Percentiles rank a stretch among this genome's conserved stretches.
These are phyloP conservation scores for Tilletia indica DNA, from an alignment of 1,284 basidiomycete genomes.

Conservation along the genomic window DNA sequence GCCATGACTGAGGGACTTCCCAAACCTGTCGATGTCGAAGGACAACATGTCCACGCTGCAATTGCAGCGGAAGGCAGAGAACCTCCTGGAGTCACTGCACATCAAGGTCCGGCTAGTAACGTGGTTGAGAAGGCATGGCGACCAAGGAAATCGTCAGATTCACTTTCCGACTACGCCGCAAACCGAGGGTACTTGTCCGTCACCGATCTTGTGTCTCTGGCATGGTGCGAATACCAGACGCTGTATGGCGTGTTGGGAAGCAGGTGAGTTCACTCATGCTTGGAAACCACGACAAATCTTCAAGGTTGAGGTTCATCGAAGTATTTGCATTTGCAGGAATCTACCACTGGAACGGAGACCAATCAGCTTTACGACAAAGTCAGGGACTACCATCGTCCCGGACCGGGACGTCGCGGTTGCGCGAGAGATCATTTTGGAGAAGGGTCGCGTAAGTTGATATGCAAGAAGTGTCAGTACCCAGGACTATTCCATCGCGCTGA, in stretches of 20 bases:
- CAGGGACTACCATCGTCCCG: conserved; percentile 32
- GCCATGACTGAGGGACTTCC: no score
- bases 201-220: conserved; percentile 46
- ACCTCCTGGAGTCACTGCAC: no score
- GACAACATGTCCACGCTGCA: background rate
- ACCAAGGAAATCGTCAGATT: background rate
- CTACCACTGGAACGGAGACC: conserved; percentile 40
- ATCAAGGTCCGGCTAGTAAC: background rate
- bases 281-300: no score
- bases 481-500: background rate
- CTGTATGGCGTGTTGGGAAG: conserved; percentile 40
- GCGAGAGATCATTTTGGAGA: conserved; percentile 31
- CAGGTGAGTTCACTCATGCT: conserved; percentile 16
- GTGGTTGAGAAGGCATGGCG: background rate
- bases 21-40: background rate
- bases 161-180: background rate
- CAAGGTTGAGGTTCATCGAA: no score
- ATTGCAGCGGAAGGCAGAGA: background rate
- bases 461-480: background rate
- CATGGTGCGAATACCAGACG: conserved; percentile 51
- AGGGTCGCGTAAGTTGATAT: conserved; percentile 14
- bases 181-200: conserved; percentile 33
- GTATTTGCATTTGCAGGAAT: conserved; percentile 27
- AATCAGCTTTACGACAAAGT: conserved; percentile 35
- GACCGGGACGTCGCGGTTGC: conserved; percentile 24